Evolutionary conservation across 306 rosid genomes (phyloP).

Genomic region (Dalbergia oliveri): DNA sequence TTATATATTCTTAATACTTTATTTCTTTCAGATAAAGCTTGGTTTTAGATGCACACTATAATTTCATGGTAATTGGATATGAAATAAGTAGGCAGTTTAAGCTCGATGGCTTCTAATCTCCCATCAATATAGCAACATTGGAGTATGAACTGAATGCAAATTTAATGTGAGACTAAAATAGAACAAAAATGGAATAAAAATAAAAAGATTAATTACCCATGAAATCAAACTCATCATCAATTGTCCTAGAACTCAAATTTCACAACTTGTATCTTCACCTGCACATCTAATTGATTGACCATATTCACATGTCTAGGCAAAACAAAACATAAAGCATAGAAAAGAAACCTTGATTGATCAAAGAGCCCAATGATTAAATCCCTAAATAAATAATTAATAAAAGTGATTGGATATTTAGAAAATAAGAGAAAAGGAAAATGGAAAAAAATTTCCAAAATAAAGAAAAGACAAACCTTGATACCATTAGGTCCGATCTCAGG

Average conservation of each 20-base stretch:
- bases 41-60: neutral
- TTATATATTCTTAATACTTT: neutral
- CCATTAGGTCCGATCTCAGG: too few relatives aligned
- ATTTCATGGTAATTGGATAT: neutral
- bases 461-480: too few relatives aligned
- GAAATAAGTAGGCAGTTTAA: neutral
- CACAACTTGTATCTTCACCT: neutral
- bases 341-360: neutral
- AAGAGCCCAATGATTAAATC: too few relatives aligned
- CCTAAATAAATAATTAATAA: too few relatives aligned
- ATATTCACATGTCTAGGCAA: neutral
- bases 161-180: neutral
- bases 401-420: too few relatives aligned
- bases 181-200: neutral
- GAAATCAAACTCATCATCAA: neutral
- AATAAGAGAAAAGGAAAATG: too few relatives aligned
- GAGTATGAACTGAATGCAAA: neutral
- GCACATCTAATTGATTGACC: neutral
- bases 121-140: neutral
- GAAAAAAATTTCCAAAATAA: too few relatives aligned
- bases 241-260: neutral
- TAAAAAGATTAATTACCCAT: neutral
- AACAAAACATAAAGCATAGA: neutral
- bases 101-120: conserved; percentile 8
- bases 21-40: neutral